phyloP scores from a whole-genome alignment of 1,139 yeast species.

The Hemisphaericaspora xylanilytica region DNA sequence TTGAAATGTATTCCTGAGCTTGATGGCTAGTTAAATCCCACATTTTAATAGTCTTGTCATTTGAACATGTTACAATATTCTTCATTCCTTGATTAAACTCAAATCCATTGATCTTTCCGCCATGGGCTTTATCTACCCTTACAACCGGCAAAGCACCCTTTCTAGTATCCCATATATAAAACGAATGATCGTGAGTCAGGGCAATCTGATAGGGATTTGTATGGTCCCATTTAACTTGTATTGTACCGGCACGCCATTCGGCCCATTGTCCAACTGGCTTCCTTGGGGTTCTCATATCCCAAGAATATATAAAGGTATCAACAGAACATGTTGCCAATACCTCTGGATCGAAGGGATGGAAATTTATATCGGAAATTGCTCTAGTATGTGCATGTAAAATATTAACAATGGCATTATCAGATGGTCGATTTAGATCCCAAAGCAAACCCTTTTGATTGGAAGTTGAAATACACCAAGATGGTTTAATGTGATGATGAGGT shows the following conservation, averaged over 20 bases:
- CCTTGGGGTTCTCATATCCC: conserved; percentile 85
- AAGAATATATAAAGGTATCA: conserved; percentile 79
- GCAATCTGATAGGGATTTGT: conserved; percentile 75
- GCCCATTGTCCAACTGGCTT: conserved; percentile 77
- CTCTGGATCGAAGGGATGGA: conserved; percentile 86
- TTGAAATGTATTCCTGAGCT: conserved; percentile 17
- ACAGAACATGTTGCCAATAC: conserved; percentile 90
- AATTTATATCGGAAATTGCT: conserved; percentile 94
- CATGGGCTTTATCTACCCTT: conserved; percentile 65
- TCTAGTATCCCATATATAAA: conserved; percentile 85
- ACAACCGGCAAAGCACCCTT: conserved; percentile 76
- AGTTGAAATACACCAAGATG: conserved; percentile 90
- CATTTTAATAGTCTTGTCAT: conserved; percentile 80
- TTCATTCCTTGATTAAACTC: conserved; percentile 69
- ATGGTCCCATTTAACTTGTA: conserved; percentile 93
- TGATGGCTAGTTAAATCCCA: conserved; percentile 62
- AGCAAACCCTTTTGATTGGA: conserved; percentile 92
- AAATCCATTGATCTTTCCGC: conserved; percentile 81
- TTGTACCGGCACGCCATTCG: conserved; percentile 93
- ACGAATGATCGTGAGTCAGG: conserved; percentile 76
- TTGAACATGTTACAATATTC: conserved; percentile 74
- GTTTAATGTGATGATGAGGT: conserved; percentile 73
- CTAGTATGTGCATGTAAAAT: conserved; percentile 86
- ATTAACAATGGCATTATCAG: conserved; percentile 76
- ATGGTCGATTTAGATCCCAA: conserved; percentile 84